Evolutionary conservation across 1,284 basidiomycete genomes (phyloP).

Genomic region (Phaffia rhodozyma): DNA sequence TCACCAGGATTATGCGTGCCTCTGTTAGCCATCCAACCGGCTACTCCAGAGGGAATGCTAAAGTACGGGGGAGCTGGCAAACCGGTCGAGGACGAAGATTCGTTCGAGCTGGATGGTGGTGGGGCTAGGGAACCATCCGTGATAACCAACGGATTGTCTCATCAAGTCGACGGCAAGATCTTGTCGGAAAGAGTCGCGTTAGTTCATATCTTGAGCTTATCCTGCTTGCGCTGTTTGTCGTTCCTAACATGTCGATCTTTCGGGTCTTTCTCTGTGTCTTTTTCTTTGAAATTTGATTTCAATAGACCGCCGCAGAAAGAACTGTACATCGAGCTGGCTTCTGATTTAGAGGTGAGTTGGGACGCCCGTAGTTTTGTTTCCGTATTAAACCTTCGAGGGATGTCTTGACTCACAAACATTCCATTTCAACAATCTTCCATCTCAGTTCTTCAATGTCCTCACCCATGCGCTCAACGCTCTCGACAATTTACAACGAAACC

Average conservation of each 20-base stretch:
- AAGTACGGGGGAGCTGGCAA: slow-evolving; percentile 17
- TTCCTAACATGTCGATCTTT: background rate
- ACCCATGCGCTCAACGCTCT: slow-evolving; percentile 59
- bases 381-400: no score
- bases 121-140: background rate
- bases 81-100: slow-evolving; percentile 18
- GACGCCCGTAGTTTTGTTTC: no score
- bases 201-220: background rate
- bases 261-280: background rate
- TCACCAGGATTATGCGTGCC: background rate
- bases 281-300: background rate
- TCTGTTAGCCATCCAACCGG: slow-evolving; percentile 12
- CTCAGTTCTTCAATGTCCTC: slow-evolving; percentile 62
- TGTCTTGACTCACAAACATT: no score
- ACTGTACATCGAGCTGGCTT: slow-evolving; percentile 17
- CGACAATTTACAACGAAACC: slow-evolving; percentile 49
- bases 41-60: slow-evolving; percentile 18
- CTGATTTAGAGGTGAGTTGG: slow-evolving; percentile 12
- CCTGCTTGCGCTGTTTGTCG: background rate
- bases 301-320: slow-evolving; percentile 9
- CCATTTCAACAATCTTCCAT: background rate
- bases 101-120: slow-evolving; percentile 20
- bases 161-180: background rate
- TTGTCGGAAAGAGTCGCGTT: background rate
- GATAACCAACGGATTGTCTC: background rate